phyloP scores from a whole-genome alignment of 1,284 basidiomycete species.

The Dichomitus squalens region DNA sequence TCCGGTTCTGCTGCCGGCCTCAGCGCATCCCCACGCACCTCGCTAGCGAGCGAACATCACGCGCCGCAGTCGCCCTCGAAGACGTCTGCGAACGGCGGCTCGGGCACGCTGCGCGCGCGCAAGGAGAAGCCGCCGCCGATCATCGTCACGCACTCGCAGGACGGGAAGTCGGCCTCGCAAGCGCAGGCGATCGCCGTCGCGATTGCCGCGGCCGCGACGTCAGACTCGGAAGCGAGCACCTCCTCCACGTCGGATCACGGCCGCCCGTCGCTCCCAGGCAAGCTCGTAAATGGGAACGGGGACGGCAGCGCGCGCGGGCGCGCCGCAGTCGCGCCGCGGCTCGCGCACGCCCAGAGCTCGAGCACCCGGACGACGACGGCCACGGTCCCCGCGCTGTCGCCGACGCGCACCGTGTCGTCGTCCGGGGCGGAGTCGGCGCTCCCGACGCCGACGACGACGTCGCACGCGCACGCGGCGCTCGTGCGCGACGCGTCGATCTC shows the following conservation, averaged over 20 bases:
- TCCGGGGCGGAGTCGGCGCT: conserved; percentile 24
- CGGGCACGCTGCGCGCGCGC: conserved; percentile 16
- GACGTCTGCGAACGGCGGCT: background rate
- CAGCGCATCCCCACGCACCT: background rate
- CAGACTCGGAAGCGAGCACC: conserved; percentile 15
- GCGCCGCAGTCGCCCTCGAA: background rate
- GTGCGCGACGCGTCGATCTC: conserved; percentile 21
- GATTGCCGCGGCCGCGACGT: background rate
- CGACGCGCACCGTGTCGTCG: conserved; percentile 30
- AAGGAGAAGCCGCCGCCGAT: conserved; percentile 27
- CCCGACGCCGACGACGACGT: conserved; percentile 28
- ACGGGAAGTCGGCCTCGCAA: conserved; percentile 8
- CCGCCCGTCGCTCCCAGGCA: background rate
- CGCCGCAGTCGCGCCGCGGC: conserved; percentile 1
- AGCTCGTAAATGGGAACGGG: too few relatives aligned
- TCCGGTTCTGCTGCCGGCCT: background rate
- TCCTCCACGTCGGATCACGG: background rate
- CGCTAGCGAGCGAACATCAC: background rate
- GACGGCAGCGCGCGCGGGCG: conserved; percentile 12
- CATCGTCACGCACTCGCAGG: conserved; percentile 17
- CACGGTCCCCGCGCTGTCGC: conserved; percentile 31
- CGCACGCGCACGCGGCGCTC: conserved; percentile 5
- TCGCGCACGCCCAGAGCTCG: conserved; percentile 5
- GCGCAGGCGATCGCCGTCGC: conserved; percentile 3
- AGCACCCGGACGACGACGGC: conserved; percentile 10